Base-by-base conservation (phyloP, 768 basidiomycete species). In the Rickenella mellea region DNA sequence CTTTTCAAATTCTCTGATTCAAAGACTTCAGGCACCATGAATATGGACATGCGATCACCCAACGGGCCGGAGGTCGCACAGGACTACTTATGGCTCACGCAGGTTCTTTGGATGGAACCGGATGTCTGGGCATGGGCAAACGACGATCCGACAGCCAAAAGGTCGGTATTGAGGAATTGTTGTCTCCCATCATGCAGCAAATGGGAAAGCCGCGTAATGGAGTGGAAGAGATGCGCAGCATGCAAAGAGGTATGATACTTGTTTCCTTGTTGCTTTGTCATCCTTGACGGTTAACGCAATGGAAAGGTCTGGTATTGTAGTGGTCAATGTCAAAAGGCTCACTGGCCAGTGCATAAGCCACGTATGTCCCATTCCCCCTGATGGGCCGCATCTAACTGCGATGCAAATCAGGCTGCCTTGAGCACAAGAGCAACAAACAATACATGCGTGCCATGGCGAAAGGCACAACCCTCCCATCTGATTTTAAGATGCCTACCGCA, bases 61-160 rank as follows among this genome's bases (percentile, higher is more conserved):
- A 68, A 71, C 41, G 62, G 67, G 1, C 54, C 62, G 1, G 69
- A 69, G 47, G 66, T 66, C 19, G 69, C 69, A 15, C 68, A 67
- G 27, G 71, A 71, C 49, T 68, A 70, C 52, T 51, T 69, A 8
- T 73, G 63, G 62, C 47, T 67, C 7, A 56, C 66, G 1, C 69
- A 70, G 46, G 62, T 66, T 41, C 51, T 70, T 6, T 71, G 67
- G 68, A 67, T 65, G 63, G 53, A 57, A n/a, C 48, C 51, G 2
- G 58, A 58, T 33, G 64, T 66, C 10, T 71, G 70, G 69, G 52
- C 60, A 6, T 71, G 69, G 70, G 67, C 59, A 9, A 56, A 65
- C 48, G 51, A 49, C n/a, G 54, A 63, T 42, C 41, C 48, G 6
- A 59, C 62, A 28, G 65, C 57, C 14, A 63, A 59, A 47, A 46